phyloP scores from a whole-genome alignment of 345 rosid species.

The Acer saccharum region DNA sequence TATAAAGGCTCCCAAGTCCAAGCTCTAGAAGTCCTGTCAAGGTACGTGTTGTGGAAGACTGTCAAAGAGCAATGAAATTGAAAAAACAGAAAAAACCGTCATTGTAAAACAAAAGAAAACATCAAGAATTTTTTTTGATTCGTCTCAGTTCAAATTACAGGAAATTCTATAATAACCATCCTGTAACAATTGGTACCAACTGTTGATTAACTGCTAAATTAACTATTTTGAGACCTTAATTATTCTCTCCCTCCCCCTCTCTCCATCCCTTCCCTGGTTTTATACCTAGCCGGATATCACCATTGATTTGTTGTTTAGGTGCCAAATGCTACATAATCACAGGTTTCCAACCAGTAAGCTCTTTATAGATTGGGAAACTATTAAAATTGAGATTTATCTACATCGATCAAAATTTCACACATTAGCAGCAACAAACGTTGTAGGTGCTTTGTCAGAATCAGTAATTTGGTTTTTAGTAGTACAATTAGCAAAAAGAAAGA shows the following conservation, averaged over 20 bases:
- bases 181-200: neutral
- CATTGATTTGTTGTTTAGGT: neutral
- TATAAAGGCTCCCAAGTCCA: neutral
- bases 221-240: neutral
- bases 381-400: neutral
- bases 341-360: neutral
- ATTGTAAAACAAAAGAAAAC: neutral
- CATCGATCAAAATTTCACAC: neutral
- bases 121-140: neutral
- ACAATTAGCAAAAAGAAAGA: neutral
- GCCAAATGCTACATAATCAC: neutral
- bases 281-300: neutral
- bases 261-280: neutral
- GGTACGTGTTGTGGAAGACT: neutral
- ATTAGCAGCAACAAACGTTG: neutral
- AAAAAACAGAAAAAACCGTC: neutral
- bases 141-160: neutral
- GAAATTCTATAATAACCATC: neutral
- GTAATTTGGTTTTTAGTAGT: neutral
- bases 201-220: neutral
- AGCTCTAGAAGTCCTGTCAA: neutral
- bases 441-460: neutral
- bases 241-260: neutral
- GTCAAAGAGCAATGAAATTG: neutral
- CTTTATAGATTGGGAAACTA: neutral